Base-by-base conservation (phyloP, 2,329 filamentous ascomycete genomes). In the Fonsecaea erecta region DNA sequence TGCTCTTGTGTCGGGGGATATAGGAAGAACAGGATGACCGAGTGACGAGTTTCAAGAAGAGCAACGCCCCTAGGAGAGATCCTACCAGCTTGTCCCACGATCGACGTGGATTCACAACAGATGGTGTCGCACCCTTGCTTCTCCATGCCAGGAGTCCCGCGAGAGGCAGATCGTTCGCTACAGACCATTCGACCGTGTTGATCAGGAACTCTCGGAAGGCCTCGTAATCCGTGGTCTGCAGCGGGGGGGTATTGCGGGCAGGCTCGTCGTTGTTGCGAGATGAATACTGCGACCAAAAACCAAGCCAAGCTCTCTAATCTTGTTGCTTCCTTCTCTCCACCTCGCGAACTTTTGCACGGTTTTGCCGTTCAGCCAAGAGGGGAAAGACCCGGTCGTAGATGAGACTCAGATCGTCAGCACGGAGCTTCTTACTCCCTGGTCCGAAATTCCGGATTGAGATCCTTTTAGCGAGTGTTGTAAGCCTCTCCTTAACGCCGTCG, bases 371-470 rank as follows among this genome's bases (percentile, higher is more conserved):
- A 75, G 98, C 98, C 11, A 99, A 77, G 1, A 97, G 87, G 26
- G 88, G 89, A 75, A 97, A 98, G 77, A 98, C 99, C 48, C 92
- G 88, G 77, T 99, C 95, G 74, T 99, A 99, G 21, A 98, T 81
- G 46, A 92, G 90, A 32, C 92, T 91, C 3, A 99, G 84, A 74
- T 99, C 95, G 56, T 94, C 92, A 6, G 88, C 82, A 73, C 87
- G 92, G 37, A 99, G 82, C 60, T 93, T 86, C 79, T 98, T 98
- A 82, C 93, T 97, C 71, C 99, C 95, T 0, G 94, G 92, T 0
- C 95, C 95, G 26, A 99, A 85, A 73, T 99, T 99, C 37, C 95
- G 86, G 68, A 99, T 96, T 1, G 94, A 96, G 1, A 95, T 99
- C 70, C 95, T 87, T 81, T 98, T 99, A 59, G 95, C 93, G 74